Evolutionary conservation across 2,329 filamentous ascomycete genomes (phyloP), one percentile per base, ranked within the genome.

Genomic region (Pseudogymnoascus sp.): DNA sequence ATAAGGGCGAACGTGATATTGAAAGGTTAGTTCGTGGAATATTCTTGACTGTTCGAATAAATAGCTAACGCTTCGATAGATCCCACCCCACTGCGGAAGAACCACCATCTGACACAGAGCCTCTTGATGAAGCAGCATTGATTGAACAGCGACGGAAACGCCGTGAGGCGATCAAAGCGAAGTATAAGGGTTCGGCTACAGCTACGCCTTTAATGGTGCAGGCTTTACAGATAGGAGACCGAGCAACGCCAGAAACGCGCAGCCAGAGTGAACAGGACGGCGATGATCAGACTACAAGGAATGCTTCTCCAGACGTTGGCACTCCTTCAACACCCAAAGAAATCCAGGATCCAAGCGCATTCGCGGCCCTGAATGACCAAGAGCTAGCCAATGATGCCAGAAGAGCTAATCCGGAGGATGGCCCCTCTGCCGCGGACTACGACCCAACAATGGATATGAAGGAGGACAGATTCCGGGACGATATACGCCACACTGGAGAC

Each of bases 351-450:
- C 76, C 76, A 25, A 70, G 65, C 37, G 67, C 79, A 9, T 82
- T 90, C 66, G 82, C 85, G 64, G 81, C 91, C 69, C 78, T 84
- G 69, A 83, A 86, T 69, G 88, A 91, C 71, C 81, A 84, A 63
- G 84, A 87, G 67, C 80, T 91, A 67, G 84, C 86, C 74, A 89
- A 90, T 71, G 75, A 78, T 66, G 68, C 65, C 21, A 65, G 23
- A 65, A 69, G 49, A 65, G 69, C 64, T 66, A 83, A 85, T 53
- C 36, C 21, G 18, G 82, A 83, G 62, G 88, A 95, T 70, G 91
- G 88, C 5, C 89, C 90, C 5, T 96, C 92, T n/a, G 93, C 93
- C 53, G 92, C 91, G 64, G 91, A 96, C 74, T 96, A 96, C 73
- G 91, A 96, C 72, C 93, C 93, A 1, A 95, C 88, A 1, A 81